A percentile compares a stretch with the other conserved stretches of the same genome.
These are phyloP conservation scores for Vigna radiata DNA, from an alignment of 306 rosid genomes.

Conservation along the genomic window DNA sequence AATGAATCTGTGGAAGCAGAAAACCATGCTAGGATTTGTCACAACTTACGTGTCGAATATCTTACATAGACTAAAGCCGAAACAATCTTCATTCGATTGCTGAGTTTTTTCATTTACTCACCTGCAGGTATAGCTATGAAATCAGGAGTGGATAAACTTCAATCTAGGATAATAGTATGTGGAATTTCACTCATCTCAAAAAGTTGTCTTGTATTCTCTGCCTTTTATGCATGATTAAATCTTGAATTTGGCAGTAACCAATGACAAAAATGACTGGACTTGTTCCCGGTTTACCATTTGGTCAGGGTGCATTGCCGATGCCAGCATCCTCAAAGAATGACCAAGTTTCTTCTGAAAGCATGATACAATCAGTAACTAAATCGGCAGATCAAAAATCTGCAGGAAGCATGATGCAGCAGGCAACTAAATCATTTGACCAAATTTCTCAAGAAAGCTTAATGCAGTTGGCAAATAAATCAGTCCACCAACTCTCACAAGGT, in stretches of 20 bases:
- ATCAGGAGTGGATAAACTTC: slow-evolving; percentile 69
- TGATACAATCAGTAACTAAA: slow-evolving; percentile 44
- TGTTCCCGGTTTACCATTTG: slow-evolving; percentile 51
- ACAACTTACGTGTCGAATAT: not conserved
- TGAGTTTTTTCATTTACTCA: slow-evolving; percentile 7
- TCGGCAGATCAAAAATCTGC: slow-evolving; percentile 44
- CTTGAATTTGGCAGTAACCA: slow-evolving; percentile 55
- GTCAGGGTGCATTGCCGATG: slow-evolving; percentile 59
- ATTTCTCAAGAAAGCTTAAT: not conserved
- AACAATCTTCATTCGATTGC: slow-evolving; percentile 11
- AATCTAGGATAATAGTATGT: slow-evolving; percentile 64
- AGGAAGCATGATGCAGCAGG: not conserved
- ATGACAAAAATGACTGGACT: slow-evolving; percentile 72
- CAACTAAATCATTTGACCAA: not conserved
- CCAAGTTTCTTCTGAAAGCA: not conserved
- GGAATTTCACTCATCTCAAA: slow-evolving; percentile 22
- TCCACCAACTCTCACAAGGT: slow-evolving; percentile 12
- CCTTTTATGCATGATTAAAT: slow-evolving; percentile 32
- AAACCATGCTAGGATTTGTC: not conserved
- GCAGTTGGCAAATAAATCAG: not conserved
- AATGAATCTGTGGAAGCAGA: not conserved
- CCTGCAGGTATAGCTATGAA: slow-evolving; percentile 70
- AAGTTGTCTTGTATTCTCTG: slow-evolving; percentile 2
- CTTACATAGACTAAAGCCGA: not conserved
- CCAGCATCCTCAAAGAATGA: slow-evolving; percentile 60